Percentiles rank a stretch among this genome's conserved stretches.
Conservation (phyloP, 768 basidiomycete species). For the Rubroboletus pulcherrimus region DNA sequence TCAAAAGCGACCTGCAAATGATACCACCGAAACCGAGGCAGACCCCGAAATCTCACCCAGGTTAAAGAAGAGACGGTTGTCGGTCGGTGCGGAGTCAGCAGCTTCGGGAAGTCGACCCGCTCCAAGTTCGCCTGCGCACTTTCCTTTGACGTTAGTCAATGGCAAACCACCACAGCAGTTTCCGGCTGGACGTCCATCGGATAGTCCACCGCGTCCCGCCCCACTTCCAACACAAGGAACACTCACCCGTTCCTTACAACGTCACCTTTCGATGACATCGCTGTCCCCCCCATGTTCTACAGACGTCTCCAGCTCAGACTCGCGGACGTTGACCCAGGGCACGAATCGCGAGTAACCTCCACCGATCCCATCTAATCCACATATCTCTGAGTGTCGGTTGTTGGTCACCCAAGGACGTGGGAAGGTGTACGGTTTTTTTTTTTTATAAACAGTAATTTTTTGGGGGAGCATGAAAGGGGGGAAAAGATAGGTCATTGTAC, state of each 20-base stretch:
- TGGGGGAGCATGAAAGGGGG: neutral
- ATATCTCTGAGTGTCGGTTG: neutral
- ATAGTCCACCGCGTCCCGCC: neutral
- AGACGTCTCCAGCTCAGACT: conserved; percentile 17
- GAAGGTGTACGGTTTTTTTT: neutral
- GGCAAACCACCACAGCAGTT: conserved; percentile 32
- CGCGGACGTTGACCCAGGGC: conserved; percentile 20
- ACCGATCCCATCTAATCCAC: neutral
- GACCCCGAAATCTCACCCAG: conserved; percentile 15
- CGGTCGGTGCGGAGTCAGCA: neutral
- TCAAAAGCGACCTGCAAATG: conserved; percentile 24
- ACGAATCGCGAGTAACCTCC: conserved; percentile 10
- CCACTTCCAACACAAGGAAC: conserved; percentile 8
- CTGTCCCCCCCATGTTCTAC: conserved; percentile 10
- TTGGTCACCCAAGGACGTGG: neutral
- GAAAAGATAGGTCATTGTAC: conserved; percentile 20
- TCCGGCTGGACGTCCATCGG: conserved; percentile 22
- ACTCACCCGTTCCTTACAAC: conserved; percentile 22
- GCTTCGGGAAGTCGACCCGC: conserved; percentile 2
- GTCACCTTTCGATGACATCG: conserved; percentile 27
- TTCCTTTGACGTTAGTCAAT: conserved; percentile 23
- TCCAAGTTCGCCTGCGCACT: conserved; percentile 1
- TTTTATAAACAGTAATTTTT: conserved; percentile 8
- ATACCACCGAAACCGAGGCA: conserved; percentile 8
- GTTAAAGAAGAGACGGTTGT: conserved; percentile 27